Evolutionary conservation across 73 alveolate genomes (phyloP), one percentile per base, ranked within the genome.

Genomic region (Urostyla sp.): DNA sequence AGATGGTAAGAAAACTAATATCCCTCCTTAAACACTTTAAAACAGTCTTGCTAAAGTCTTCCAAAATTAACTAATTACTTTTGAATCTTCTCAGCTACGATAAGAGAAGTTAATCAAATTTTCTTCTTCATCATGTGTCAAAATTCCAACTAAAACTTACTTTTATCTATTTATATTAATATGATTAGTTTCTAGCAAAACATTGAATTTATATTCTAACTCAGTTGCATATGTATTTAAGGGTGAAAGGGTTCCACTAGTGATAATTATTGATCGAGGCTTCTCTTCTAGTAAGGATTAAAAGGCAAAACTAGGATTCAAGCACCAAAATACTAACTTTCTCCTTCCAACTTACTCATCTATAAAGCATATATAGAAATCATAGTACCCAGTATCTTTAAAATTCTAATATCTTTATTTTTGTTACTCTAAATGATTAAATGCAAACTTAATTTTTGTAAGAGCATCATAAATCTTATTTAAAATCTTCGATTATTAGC

Each of bases 171-270:
- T 92, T 24, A 92, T 89, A n/a, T n/a, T n/a, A 18, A 89, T 92
- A 80, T 92, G 98, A 34, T 91, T 75, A 38, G 84, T 90, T 38
- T 87, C 95, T 81, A 91, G 75, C 76, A 82, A 63, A 0, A 80
- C 61, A 30, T 75, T 58, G 74, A 89, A 80, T 0, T 52, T n/a
- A 4, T 67, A 27, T 79, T 69, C 87, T 52, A 92, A 45, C 57
- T 94, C 98, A 18, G 87, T 61, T 36, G 75, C 91, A 78, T 81
- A 82, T 4, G 97, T 88, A 54, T 90, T 86, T 57, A 94, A 72
- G 26, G 98, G 98, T 1, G 96, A 74, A 51, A 94, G 74, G 2
- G 98, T 94, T 0, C 98, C 98, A 52, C 94, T 76, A 3, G 98
- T 90, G 45, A 94, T 58, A n/a, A 86, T 57, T 7, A 86, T 54